Evolutionary conservation across 805 yeast genomes (phyloP), one percentile per base, ranked within the genome.

Genomic region (Starmerella riodocensis): DNA sequence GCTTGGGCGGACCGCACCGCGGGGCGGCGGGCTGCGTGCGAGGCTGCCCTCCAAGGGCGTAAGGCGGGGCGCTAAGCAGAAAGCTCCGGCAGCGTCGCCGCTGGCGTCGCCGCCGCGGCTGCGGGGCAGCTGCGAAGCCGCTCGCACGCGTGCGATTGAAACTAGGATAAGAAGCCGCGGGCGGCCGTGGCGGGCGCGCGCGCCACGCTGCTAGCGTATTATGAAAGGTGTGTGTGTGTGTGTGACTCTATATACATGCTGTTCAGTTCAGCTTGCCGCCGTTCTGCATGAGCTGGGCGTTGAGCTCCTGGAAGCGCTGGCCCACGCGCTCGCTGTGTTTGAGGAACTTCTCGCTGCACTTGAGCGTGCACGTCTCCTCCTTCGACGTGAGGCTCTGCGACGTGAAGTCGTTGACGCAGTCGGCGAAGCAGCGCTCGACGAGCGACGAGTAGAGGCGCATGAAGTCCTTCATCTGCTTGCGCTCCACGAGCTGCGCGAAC

Each of bases 301-400:
- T 91, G 65, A 88, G 96, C 60, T 88, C 98, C 66, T 88, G 97
- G 88, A 91, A 91, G 66, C 97, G 78, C 65, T 81, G 88, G 32
- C 98, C 99, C 42, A 91, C 94, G 62, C 99, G 78, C 68, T 91
- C 98, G 63, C 88, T 76, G 70, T 88, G 97, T 62, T 91, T 91
- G 68, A 91, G 73, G 74, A 91, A 91, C 70, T 91, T 91, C 64
- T 88, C 97, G 36, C 95, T 79, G 63, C 99, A 91, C 63, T 80
- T 81, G 69, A 74, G 68, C 47, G 91, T 73, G 66, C 99, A 91
- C 20, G 75, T 56, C 50, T 75, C 76, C 64, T 91, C 99, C 68
- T 80, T 83, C 55, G 75, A 62, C 47, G 94, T 77, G 59, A 91
- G 72, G 57, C 76, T 74, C 59, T 78, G 76, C 31, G 97, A 84